These are phyloP conservation scores for Viola pubescens DNA, from an alignment of 441 rosid species.

Conservation along the genomic window DNA sequence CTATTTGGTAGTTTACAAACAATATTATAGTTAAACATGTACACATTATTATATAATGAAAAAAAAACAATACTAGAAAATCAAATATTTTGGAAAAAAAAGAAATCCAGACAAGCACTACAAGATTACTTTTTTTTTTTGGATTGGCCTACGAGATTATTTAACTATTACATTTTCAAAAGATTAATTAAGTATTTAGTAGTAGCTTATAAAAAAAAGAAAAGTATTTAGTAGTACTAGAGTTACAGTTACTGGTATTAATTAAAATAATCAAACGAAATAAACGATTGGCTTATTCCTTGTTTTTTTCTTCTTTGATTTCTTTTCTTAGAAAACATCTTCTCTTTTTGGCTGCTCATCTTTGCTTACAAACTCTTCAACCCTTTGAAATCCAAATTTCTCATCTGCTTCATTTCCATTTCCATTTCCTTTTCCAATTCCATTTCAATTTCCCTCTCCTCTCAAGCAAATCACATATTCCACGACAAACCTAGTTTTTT, in stretches of 20 bases:
- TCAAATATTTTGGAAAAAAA: no score
- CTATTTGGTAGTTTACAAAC: no score
- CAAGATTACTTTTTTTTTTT: no score
- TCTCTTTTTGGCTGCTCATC: not conserved
- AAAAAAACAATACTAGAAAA: no score
- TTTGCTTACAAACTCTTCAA: not conserved
- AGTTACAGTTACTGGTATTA: not conserved
- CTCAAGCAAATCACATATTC: constrained; percentile 8
- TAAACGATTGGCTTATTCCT: not conserved
- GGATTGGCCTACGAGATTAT: no score
- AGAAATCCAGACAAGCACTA: no score
- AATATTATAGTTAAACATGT: no score
- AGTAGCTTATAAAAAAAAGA: no score
- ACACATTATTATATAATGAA: no score
- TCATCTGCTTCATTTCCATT: not conserved
- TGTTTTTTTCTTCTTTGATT: not conserved
- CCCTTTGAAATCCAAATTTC: not conserved
- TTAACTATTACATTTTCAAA: no score
- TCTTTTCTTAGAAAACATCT: constrained; percentile 14
- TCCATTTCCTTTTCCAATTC: not conserved
- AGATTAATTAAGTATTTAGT: no score
- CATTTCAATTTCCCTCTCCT: constrained; percentile 15
- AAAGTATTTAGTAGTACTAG: no score
- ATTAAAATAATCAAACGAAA: not conserved
- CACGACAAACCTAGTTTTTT: not conserved